Evolutionary conservation across 345 rosid genomes (phyloP).

Genomic region (Alliaria petiolata): DNA sequence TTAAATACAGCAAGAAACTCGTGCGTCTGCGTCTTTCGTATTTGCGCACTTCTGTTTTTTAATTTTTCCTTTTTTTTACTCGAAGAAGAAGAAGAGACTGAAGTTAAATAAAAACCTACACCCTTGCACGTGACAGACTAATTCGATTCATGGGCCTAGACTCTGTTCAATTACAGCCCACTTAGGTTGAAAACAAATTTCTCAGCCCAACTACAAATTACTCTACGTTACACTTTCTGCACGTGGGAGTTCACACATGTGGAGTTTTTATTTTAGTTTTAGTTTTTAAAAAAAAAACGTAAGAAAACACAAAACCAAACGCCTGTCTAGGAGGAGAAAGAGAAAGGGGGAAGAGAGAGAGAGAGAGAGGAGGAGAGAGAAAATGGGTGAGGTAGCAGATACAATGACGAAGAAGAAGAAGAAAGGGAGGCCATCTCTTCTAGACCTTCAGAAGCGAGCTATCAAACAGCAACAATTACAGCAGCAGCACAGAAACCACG

Average conservation of each 20-base stretch:
- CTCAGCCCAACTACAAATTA: not conserved
- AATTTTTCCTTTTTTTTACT: too few species aligned
- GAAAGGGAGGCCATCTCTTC: constrained; percentile 93
- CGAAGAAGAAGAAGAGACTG: too few species aligned
- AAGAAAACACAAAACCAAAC: constrained; percentile 32
- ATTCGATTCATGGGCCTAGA: not conserved
- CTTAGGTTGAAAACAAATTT: too few species aligned
- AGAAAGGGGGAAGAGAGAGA: not conserved
- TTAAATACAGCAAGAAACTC: too few species aligned
- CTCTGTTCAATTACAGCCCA: not conserved
- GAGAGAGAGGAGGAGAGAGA: not conserved
- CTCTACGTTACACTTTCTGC: constrained; percentile 3
- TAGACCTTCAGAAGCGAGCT: constrained; percentile 91
- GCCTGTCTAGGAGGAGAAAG: constrained; percentile 25
- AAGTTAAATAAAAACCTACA: too few species aligned
- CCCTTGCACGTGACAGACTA: too few species aligned
- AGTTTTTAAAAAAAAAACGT: not conserved
- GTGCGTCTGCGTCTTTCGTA: too few species aligned
- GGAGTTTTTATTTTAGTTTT: not conserved
- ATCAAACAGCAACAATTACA: constrained; percentile 63
- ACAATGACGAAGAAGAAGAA: constrained; percentile 84
- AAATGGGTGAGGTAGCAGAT: constrained; percentile 50
- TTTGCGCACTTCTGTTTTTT: too few species aligned
- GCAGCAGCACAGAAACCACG: not conserved
- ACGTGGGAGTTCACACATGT: constrained; percentile 18